Percentiles rank a stretch among this genome's conserved stretches.
Conservation (phyloP, 257 asterid genomes). For the Voacanga thouarsii region DNA sequence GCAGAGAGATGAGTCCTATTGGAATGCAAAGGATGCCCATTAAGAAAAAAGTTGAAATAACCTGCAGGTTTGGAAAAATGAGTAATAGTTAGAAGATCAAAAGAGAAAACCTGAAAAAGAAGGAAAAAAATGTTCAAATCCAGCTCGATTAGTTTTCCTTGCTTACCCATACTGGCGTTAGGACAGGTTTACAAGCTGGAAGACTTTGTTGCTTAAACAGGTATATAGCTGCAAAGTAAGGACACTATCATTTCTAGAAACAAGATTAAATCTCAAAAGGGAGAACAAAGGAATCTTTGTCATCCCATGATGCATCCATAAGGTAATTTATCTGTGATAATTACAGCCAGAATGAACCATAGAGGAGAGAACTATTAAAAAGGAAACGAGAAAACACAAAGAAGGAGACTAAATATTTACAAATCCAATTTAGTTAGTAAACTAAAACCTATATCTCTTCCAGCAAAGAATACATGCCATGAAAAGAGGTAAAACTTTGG, state of each 20-base stretch:
- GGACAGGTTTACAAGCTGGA: conserved; percentile 79
- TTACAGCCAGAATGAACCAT: not conserved
- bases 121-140: not conserved
- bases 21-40: conserved; percentile 63
- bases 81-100: conserved; percentile 13
- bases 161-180: conserved; percentile 69
- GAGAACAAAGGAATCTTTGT: not conserved
- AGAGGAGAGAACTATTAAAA: not conserved
- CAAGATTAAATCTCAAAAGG: not conserved
- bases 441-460: not conserved
- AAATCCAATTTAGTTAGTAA: not conserved
- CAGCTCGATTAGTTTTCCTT: conserved; percentile 1
- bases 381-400: not conserved
- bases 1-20: conserved; percentile 56
- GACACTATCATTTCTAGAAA: not conserved
- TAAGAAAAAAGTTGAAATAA: conserved; percentile 54
- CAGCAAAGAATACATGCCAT: not conserved
- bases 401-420: not conserved
- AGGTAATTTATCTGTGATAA: not conserved
- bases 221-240: conserved; percentile 46
- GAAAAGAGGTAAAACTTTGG: not conserved
- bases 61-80: conserved; percentile 32
- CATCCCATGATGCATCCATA: not conserved
- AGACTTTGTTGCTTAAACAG: conserved; percentile 72
- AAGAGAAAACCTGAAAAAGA: not conserved